Conservation (phyloP, 345 rosid species). For the Eutrema japonicum region DNA sequence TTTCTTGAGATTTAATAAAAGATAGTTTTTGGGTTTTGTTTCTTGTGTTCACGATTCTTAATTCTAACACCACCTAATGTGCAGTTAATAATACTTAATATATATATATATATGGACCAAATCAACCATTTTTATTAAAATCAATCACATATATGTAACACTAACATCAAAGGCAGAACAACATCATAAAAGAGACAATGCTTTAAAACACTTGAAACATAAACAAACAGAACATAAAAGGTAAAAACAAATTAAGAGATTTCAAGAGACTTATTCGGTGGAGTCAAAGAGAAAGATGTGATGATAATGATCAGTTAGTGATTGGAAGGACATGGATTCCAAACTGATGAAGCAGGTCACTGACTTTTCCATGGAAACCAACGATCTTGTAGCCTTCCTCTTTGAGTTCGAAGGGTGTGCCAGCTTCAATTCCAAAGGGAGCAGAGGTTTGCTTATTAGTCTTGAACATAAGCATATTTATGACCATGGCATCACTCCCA, state of each 20-base stretch:
- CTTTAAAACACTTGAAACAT: background rate
- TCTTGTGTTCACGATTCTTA: too few relatives aligned
- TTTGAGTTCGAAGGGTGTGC: conserved; percentile 2
- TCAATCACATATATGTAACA: background rate
- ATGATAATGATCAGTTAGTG: conserved; percentile 23
- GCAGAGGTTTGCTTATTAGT: conserved; percentile 36
- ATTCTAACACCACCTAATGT: background rate
- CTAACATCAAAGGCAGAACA: background rate
- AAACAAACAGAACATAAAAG: background rate
- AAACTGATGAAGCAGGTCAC: conserved; percentile 22
- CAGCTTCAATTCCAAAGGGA: conserved; percentile 40
- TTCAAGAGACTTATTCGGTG: background rate
- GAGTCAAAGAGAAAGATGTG: background rate
- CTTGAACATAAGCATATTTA: conserved; percentile 38
- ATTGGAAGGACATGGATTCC: conserved; percentile 34
- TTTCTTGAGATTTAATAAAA: too few relatives aligned
- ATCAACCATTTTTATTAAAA: background rate
- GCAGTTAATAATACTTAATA: too few relatives aligned
- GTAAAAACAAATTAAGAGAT: background rate
- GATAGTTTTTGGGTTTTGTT: too few relatives aligned
- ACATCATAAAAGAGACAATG: background rate
- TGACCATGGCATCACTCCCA: conserved; percentile 15
- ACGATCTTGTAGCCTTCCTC: conserved; percentile 32
- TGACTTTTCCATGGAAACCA: conserved; percentile 38
- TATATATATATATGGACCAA: too few relatives aligned